These are phyloP conservation scores for Monosporozyma unispora DNA, from an alignment of 805 yeast genomes.

Conservation along the genomic window DNA sequence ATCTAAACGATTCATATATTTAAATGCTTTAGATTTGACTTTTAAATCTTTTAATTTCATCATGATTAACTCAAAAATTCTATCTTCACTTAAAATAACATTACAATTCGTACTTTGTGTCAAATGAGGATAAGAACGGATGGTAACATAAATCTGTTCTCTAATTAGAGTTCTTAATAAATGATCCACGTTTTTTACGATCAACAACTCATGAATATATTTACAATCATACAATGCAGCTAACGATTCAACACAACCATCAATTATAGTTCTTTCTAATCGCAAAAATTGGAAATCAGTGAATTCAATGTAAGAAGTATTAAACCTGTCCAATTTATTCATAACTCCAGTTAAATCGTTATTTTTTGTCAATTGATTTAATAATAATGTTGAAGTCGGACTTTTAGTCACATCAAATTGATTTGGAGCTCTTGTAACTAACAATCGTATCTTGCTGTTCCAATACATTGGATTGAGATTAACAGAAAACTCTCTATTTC, in stretches of 20 bases:
- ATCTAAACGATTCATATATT: conserved; percentile 21
- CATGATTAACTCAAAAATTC: conserved; percentile 30
- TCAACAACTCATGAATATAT: conserved; percentile 14
- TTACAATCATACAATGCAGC: conserved; percentile 19
- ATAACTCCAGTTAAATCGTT: not conserved
- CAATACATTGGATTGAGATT: not conserved
- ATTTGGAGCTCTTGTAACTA: conserved; percentile 11
- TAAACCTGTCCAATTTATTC: not conserved
- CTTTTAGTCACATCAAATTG: no score
- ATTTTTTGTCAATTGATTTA: not conserved
- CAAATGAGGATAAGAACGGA: conserved; percentile 15
- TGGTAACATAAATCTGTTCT: conserved; percentile 20
- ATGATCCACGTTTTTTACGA: conserved; percentile 4
- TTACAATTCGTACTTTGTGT: conserved; percentile 14
- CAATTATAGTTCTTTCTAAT: conserved; percentile 18
- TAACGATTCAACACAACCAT: conserved; percentile 21
- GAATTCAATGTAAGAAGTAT: conserved; percentile 9
- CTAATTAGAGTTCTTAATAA: conserved; percentile 12
- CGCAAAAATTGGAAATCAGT: conserved; percentile 18
- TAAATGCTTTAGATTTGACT: conserved; percentile 40
- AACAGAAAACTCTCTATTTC: not conserved
- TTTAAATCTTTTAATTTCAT: conserved; percentile 28
- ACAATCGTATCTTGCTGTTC: conserved; percentile 1
- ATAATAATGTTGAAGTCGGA: not conserved
- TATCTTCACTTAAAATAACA: conserved; percentile 23